Evolutionary conservation across 208 protist genomes (phyloP), one percentile per base, ranked within the genome.

Genomic region (Acanthamoeba healyi): DNA sequence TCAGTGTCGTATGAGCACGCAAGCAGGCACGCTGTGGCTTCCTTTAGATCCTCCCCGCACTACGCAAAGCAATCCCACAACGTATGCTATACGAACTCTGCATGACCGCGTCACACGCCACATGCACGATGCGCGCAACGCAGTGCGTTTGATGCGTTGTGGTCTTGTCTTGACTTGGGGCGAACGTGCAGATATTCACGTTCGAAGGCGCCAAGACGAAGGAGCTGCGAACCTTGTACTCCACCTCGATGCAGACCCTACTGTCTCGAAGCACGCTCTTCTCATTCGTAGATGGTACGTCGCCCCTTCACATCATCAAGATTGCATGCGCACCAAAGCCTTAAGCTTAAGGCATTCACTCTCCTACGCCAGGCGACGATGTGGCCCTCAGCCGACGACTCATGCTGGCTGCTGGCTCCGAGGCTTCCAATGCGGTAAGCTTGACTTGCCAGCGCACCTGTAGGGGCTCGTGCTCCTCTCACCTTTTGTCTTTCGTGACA

Each of bases 41-140:
- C 70, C 9, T 79, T 79, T 26, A 32, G 70, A 7, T 79, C 70
- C 26, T 79, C 70, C 0, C 70, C 70, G 0, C 70, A 79, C 29
- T 79, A 79, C 36, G 24, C 70, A 0, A 79, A 79, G 36, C 70
- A 79, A 36, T 79, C 70, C 10, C 70, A 79, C 24, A 79, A 46
- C 24, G 70, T 79, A 79, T 36, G n/a, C n/a, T n/a, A n/a, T n/a
- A n/a, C 15, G 22, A 10, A 29, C 29, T 67, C 61, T 67, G 19
- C 10, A 67, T 67, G 17, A 9, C 19, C 51, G 26, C 51, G 3
- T 0, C 70, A 29, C 70, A 79, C 19, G 24, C 36, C 22, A 77
- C 36, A 79, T 19, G 12, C 70, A n/a, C 38, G 36, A 79, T 24
- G 15, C 29, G 26, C 22, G 36, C 36, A 24, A 79, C 38, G 34